Evolutionary conservation across 768 basidiomycete genomes (phyloP), one percentile per base, ranked within the genome.

Genomic region (Tulasnella sp.): DNA sequence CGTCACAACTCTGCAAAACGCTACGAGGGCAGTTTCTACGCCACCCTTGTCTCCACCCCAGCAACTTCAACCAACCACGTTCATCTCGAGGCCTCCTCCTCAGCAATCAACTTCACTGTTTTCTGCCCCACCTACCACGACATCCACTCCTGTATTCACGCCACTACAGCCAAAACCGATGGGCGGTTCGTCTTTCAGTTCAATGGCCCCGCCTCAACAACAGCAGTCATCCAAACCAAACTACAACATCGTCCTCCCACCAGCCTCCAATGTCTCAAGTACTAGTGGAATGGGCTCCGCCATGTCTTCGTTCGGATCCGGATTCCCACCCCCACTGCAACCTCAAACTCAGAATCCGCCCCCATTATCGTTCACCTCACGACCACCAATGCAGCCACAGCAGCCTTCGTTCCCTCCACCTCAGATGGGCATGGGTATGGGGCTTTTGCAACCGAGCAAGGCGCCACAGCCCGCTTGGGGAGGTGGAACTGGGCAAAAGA

Each of bases 401-500:
- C 29, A 64, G 31, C 58, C 58, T 12, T 45, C 77, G 7, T 73
- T 77, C 49, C 36, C 49, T 40, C 72, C 64, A 49, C 58, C 77
- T 31, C 73, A 72, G 7, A 72, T 58, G 54, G 52, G 52, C 67
- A 82, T 93, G 72, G 83, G 52, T 45, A 78, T 38, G 67, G 71
- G 64, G 19, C 67, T 76, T 31, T 67, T 93, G 31, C 85, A 87
- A 4, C 93, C 93, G 3, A 89, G 89, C 22, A 89, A 86, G 81
- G 89, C 89, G 38, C 81, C 87, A 37, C 88, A 88, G 77, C 85
- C 87, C 14, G 83, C 86, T 14, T 87, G 88, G 52, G 82, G 78
- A 80, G 78, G 81, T 25, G 38, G 79, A 11, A 79, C 85, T 7
- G 82, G 85, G 19, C 89, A 89, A 78, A 86, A 85, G 68, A 79